Evolutionary conservation across 352 stramenopile species (phyloP), one percentile per base, ranked within the genome.

Genomic region (Globisporangium nodosum): DNA sequence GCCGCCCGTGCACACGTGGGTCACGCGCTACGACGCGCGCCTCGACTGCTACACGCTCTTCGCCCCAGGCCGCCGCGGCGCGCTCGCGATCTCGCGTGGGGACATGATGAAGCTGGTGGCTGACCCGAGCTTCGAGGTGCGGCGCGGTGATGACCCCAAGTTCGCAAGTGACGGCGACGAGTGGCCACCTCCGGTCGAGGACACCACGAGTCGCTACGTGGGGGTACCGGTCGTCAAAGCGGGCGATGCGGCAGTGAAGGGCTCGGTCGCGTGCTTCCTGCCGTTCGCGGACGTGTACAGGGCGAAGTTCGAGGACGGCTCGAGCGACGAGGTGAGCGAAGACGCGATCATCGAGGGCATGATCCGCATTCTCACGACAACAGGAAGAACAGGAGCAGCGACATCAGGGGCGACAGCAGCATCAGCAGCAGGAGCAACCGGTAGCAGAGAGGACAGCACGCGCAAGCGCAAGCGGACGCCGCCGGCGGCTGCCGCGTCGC

Each of bases 21-120:
- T 92, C 63, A 92, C 81, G 49, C 71, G 77, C 33, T 92, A 88
- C 58, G 74, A 92, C 52, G 63, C 71, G 46, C 59, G 64, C 5
- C 51, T 87, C 39, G 81, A 92, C 61, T 68, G 54, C 58, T 92
- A 90, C 64, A 80, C 77, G 54, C 63, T 92, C 46, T 88, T 88
- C 43, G 62, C 85, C 13, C 81, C 81, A 12, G 69, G 63, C 5
- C 33, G 33, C 27, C 61, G 60, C 30, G 70, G 69, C 60, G 12
- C 56, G 52, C 63, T 51, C 56, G 52, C 67, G n/a, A 52, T 82
- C 62, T 58, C 78, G 42, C 68, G 80, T 46, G 68, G 60, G 18
- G 78, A 88, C n/a, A 66, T 91, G 31, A 74, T 88, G 61, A 80
- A 87, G 64, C 79, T 85, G 45, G 63, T 86, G 31, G 70, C 73